Evolutionary conservation across 768 basidiomycete genomes (phyloP).

Genomic region (Clavaria fumosa): DNA sequence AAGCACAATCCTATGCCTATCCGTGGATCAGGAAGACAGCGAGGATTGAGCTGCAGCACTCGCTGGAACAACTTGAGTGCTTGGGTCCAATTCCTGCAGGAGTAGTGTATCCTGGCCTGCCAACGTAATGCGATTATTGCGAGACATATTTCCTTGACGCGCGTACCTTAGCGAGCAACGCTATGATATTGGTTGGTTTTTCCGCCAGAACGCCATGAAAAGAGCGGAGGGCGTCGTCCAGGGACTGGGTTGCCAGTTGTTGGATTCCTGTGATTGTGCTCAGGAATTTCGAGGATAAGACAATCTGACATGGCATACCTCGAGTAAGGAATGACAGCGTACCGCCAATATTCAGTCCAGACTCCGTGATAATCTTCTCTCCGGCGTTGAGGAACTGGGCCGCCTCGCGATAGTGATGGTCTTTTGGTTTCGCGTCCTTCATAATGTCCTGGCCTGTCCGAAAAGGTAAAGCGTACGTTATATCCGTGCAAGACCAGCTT

Average conservation of each 20-base stretch:
- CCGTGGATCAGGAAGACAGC: constrained; percentile 80
- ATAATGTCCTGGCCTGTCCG: constrained; percentile 49
- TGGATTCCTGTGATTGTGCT: constrained; percentile 71
- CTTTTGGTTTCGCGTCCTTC: constrained; percentile 42
- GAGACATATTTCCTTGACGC: not conserved
- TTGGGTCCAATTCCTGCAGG: constrained; percentile 57
- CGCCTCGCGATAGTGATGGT: constrained; percentile 55
- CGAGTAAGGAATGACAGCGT: constrained; percentile 48
- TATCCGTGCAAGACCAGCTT: constrained; percentile 18
- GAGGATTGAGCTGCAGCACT: constrained; percentile 61
- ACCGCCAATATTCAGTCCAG: constrained; percentile 42
- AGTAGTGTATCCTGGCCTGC: constrained; percentile 76
- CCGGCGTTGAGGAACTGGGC: constrained; percentile 50
- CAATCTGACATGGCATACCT: constrained; percentile 37
- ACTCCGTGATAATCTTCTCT: constrained; percentile 37
- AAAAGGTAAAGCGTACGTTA: constrained; percentile 1
- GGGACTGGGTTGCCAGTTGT: constrained; percentile 60
- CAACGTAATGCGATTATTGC: not conserved
- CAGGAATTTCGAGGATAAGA: no score
- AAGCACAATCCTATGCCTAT: constrained; percentile 92
- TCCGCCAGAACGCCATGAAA: constrained; percentile 68
- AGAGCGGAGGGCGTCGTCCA: constrained; percentile 68
- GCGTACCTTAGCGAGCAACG: constrained; percentile 68
- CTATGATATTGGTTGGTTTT: constrained; percentile 78
- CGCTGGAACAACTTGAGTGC: constrained; percentile 80